Conservation (phyloP, 768 basidiomycete genomes). For the Tephrocybe sp. region DNA sequence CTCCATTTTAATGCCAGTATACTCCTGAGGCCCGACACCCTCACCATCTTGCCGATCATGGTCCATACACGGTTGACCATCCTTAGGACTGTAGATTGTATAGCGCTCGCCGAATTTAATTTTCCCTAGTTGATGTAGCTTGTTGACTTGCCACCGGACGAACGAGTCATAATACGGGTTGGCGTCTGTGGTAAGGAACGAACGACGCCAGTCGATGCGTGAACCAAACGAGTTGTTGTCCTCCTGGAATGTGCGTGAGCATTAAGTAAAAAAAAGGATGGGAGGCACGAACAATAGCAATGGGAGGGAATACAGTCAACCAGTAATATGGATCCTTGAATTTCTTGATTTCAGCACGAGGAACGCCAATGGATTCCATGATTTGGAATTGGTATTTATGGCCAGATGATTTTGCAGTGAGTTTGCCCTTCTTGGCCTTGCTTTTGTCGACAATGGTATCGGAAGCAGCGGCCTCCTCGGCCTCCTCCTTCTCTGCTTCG, state of each 20-base stretch:
- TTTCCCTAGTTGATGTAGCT: conserved; percentile 80
- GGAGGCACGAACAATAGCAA: conserved; percentile 49
- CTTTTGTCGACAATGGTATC: conserved; percentile 51
- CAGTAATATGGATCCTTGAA: conserved; percentile 96
- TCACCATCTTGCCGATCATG: conserved; percentile 97
- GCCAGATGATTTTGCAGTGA: conserved; percentile 91
- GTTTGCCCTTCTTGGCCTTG: conserved; percentile 95
- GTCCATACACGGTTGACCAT: conserved; percentile 99
- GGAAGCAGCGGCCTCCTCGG: conserved; percentile 34
- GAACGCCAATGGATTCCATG: conserved; percentile 91
- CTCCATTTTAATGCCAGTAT: conserved; percentile 93
- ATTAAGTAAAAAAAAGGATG: too few species aligned
- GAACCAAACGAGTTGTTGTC: conserved; percentile 91
- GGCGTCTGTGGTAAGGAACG: conserved; percentile 90
- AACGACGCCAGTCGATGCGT: conserved; percentile 95
- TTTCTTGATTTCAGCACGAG: conserved; percentile 87
- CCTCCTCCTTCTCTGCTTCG: conserved; percentile 44
- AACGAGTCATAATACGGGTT: conserved; percentile 98
- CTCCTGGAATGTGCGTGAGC: conserved; percentile 20
- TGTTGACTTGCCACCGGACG: conserved; percentile 98
- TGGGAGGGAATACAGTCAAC: conserved; percentile 94
- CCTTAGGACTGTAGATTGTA: conserved; percentile 98
- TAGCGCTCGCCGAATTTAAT: conserved; percentile 99
- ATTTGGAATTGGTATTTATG: conserved; percentile 98
- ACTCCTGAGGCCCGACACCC: conserved; percentile 93